These are phyloP conservation scores for Ascobolus immersus DNA, from an alignment of 495 filamentous ascomycete species.

Conservation along the genomic window DNA sequence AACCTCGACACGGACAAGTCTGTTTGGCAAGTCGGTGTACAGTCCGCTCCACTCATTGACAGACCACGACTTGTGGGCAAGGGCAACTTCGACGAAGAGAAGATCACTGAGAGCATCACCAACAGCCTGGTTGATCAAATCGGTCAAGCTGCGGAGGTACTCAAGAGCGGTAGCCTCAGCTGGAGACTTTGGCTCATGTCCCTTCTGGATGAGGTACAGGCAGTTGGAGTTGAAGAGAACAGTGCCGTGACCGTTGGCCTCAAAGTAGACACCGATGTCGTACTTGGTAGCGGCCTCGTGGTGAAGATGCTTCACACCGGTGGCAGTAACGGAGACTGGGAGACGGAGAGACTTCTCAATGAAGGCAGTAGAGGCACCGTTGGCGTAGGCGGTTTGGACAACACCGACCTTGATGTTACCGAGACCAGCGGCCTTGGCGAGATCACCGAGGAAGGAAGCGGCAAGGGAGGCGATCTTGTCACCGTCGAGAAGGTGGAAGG, in stretches of 20 bases:
- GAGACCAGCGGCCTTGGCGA: constrained; percentile 54
- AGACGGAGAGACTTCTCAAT: constrained; percentile 68
- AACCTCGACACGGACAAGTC: constrained; percentile 79
- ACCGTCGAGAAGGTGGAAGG: constrained; percentile 78
- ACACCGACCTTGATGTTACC: constrained; percentile 67
- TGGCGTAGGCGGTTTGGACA: constrained; percentile 92
- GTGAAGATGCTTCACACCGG: constrained; percentile 91
- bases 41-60: constrained; percentile 78
- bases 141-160: constrained; percentile 50
- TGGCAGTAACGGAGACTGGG: constrained; percentile 75
- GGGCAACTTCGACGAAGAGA: constrained; percentile 82
- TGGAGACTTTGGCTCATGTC: constrained; percentile 61
- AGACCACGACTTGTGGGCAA: constrained; percentile 82
- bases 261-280: constrained; percentile 92
- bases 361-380: constrained; percentile 82
- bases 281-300: constrained; percentile 75
- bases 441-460: constrained; percentile 78
- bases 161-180: constrained; percentile 68
- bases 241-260: constrained; percentile 93
- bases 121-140: constrained; percentile 92
- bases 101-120: constrained; percentile 90
- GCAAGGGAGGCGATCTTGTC: constrained; percentile 90
- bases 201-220: constrained; percentile 45
- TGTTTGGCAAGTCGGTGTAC: constrained; percentile 86
- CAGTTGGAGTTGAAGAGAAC: constrained; percentile 76